phyloP scores from a whole-genome alignment of 495 filamentous ascomycete species.

The Penicillium maclennaniae region DNA sequence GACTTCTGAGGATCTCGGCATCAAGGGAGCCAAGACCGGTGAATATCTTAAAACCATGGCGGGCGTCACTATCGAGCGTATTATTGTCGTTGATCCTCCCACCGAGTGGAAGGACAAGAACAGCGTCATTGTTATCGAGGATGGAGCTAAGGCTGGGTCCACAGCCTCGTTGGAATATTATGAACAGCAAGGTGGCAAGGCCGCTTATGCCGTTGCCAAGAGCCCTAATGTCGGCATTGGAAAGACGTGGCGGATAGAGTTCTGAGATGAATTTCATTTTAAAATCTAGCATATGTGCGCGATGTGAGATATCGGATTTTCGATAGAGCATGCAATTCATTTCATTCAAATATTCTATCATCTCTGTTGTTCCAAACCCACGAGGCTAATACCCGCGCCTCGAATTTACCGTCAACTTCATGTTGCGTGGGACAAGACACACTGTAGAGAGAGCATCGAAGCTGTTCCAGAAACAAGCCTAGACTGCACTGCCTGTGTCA shows the following conservation, averaged over 20 bases:
- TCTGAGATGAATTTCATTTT: conserved; percentile 31
- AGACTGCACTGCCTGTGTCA: too few relatives aligned
- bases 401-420: too few relatives aligned
- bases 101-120: conserved; percentile 64
- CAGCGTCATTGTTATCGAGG: conserved; percentile 64
- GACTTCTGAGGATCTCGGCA: conserved; percentile 41
- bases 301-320: conserved; percentile 13
- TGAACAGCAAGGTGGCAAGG: conserved; percentile 56
- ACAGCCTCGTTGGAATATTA: conserved; percentile 56
- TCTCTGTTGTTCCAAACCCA: too few relatives aligned
- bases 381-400: too few relatives aligned
- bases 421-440: too few relatives aligned
- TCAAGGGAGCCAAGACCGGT: conserved; percentile 59
- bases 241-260: conserved; percentile 77
- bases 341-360: not conserved
- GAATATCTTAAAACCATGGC: conserved; percentile 74
- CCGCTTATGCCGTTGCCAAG: conserved; percentile 75
- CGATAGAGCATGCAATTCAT: conserved; percentile 9
- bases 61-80: conserved; percentile 71
- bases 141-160: conserved; percentile 58
- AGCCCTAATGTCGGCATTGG: conserved; percentile 73
- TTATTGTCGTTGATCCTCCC: conserved; percentile 77
- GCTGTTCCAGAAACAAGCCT: too few relatives aligned
- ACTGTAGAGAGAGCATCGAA: too few relatives aligned
- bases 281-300: conserved; percentile 14